Evolutionary conservation across 1,284 basidiomycete genomes (phyloP).

Genomic region (Tremellales sp.): DNA sequence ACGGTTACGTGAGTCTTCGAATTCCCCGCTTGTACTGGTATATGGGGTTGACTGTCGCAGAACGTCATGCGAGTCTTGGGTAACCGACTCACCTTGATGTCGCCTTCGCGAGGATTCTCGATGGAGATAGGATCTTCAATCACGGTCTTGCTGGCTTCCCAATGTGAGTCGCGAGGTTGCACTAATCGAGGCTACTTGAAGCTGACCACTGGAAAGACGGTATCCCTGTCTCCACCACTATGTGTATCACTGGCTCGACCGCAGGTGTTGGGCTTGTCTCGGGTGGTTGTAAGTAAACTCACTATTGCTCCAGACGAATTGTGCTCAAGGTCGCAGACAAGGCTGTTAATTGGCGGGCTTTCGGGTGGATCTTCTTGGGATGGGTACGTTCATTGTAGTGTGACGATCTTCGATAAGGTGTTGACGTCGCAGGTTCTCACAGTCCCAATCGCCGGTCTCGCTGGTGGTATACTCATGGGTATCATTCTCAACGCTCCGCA

Average conservation of each 20-base stretch:
- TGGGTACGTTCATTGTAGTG: no score
- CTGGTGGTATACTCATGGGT: constrained; percentile 45
- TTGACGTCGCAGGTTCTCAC: constrained; percentile 23
- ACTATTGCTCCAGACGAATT: no score
- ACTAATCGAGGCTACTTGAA: not conserved
- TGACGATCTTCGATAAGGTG: constrained; percentile 33
- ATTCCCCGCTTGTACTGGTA: not conserved
- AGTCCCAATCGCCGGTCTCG: constrained; percentile 43
- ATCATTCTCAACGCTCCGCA: constrained; percentile 51
- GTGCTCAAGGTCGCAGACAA: no score
- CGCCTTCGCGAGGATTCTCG: constrained; percentile 52
- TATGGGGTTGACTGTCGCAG: no score
- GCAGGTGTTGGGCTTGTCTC: constrained; percentile 38
- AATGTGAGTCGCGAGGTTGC: no score
- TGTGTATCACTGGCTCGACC: constrained; percentile 44
- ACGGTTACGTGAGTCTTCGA: constrained; percentile 16
- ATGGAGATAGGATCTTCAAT: constrained; percentile 53
- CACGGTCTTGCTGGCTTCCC: constrained; percentile 52
- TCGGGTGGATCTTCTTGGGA: constrained; percentile 41
- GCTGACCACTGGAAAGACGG: no score
- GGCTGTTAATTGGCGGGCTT: constrained; percentile 26
- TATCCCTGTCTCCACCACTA: constrained; percentile 49
- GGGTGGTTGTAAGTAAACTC: constrained; percentile 19
- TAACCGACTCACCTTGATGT: constrained; percentile 51
- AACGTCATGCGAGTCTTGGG: constrained; percentile 49